phyloP scores from a whole-genome alignment of 2,329 filamentous ascomycete genomes.

The Fusarium domesticum region DNA sequence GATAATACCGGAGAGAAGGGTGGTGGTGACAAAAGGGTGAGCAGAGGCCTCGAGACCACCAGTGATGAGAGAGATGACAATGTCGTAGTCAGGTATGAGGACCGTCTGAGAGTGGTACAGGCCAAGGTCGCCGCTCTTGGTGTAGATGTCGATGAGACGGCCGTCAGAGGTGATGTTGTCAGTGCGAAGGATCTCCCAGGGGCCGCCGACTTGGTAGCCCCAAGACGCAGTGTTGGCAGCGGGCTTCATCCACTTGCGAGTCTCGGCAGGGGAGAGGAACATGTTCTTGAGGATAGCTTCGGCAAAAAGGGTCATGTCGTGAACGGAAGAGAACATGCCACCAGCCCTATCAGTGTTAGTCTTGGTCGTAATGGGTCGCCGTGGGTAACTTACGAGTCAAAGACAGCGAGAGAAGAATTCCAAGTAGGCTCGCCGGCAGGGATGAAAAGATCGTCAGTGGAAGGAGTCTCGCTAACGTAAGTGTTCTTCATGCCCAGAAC shows the following conservation, averaged over 20 bases:
- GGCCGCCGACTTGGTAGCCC: slow-evolving; percentile 40
- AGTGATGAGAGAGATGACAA: slow-evolving; percentile 41
- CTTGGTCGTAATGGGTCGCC: accelerated
- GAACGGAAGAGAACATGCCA: slow-evolving; percentile 41
- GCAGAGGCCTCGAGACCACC: slow-evolving; percentile 31
- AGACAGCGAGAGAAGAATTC: slow-evolving; percentile 35
- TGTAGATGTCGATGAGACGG: slow-evolving; percentile 45
- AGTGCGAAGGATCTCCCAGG: slow-evolving; percentile 47
- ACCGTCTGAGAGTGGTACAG: slow-evolving; percentile 40
- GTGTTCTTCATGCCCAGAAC: slow-evolving; percentile 43
- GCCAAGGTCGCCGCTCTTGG: slow-evolving; percentile 44
- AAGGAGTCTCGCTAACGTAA: slow-evolving; percentile 33
- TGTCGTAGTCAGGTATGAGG: slow-evolving; percentile 46
- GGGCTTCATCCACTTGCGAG: slow-evolving; percentile 47
- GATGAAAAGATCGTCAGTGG: slow-evolving; percentile 35
- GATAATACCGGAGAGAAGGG: slow-evolving; percentile 32
- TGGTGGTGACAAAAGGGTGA: slow-evolving; percentile 13
- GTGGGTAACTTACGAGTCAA: slow-evolving; percentile 31
- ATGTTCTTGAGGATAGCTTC: slow-evolving; percentile 41
- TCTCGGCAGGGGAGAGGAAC: slow-evolving; percentile 39
- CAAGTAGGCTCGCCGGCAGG: slow-evolving; percentile 34
- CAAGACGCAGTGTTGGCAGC: slow-evolving; percentile 36
- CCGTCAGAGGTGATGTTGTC: slow-evolving; percentile 37
- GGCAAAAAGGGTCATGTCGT: slow-evolving; percentile 42
- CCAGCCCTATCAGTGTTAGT: slow-evolving; percentile 30